A percentile compares a stretch with the other conserved stretches of the same genome.
phyloP scores from a whole-genome alignment of 179 eudicot species.

The Corrigiola litoralis region DNA sequence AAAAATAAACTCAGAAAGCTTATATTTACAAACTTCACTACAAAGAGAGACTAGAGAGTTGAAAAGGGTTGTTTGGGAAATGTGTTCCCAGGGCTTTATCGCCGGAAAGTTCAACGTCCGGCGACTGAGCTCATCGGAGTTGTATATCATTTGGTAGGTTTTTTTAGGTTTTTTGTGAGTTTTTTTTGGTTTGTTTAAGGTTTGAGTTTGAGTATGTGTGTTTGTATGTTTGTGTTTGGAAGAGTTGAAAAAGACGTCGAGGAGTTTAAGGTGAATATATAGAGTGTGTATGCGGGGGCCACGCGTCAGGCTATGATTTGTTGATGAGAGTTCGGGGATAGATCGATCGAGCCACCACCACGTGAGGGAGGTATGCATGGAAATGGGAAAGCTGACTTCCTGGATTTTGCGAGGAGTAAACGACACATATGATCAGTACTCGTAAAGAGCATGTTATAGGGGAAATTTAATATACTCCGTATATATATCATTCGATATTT shows the following conservation, averaged over 20 bases:
- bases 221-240: conserved; percentile 9
- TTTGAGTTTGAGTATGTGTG: background rate
- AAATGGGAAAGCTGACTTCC: too few species aligned
- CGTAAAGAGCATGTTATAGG: too few species aligned
- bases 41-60: conserved; percentile 41
- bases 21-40: conserved; percentile 33
- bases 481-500: too few species aligned
- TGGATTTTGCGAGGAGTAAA: too few species aligned
- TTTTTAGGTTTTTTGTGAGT: background rate
- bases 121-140: conserved; percentile 40
- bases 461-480: too few species aligned
- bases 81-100: conserved; percentile 32
- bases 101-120: conserved; percentile 74
- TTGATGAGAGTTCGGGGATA: background rate
- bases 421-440: too few species aligned
- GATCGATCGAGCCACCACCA: too few species aligned
- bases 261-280: conserved; percentile 5
- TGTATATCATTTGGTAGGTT: conserved; percentile 35
- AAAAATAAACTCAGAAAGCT: conserved; percentile 9
- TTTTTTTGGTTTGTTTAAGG: background rate
- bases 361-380: too few species aligned
- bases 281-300: background rate
- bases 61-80: conserved; percentile 46
- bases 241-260: conserved; percentile 15
- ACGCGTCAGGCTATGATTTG: conserved; percentile 19